phyloP scores from a whole-genome alignment of 345 rosid genomes.

The Microthlaspi erraticum region DNA sequence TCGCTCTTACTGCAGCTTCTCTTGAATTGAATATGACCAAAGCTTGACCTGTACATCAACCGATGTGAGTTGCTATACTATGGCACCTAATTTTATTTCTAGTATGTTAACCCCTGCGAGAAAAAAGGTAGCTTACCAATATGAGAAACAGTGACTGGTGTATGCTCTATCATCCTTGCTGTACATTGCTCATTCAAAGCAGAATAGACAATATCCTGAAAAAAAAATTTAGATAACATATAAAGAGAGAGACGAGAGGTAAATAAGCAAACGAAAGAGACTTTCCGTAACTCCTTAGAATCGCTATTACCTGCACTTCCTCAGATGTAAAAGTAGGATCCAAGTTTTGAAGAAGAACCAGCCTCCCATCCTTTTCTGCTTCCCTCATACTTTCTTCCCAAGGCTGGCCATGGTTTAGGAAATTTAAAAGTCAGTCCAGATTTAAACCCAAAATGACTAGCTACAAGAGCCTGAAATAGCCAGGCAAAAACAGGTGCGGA shows the following conservation, averaged over 20 bases:
- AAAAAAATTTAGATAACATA: conserved; percentile 16
- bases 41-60: conserved; percentile 69
- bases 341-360: conserved; percentile 78
- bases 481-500: conserved; percentile 6
- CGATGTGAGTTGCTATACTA: conserved; percentile 23
- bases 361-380: conserved; percentile 58
- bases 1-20: conserved; percentile 63
- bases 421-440: conserved; percentile 35
- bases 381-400: conserved; percentile 71
- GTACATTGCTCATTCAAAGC: conserved; percentile 67
- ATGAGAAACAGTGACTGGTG: conserved; percentile 55
- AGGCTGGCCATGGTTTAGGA: conserved; percentile 51
- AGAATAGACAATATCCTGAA: conserved; percentile 69
- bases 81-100: conserved; percentile 10
- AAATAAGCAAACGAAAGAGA: not conserved
- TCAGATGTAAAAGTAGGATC: conserved; percentile 66
- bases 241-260: conserved; percentile 21
- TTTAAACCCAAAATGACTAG: not conserved
- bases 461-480: conserved; percentile 19
- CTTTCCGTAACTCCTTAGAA: not conserved
- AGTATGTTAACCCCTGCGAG: conserved; percentile 16
- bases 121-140: conserved; percentile 56
- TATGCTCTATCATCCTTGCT: conserved; percentile 65
- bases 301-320: conserved; percentile 70
- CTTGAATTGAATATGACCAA: conserved; percentile 66